A percentile compares a stretch with the other conserved stretches of the same genome.
These are phyloP conservation scores for Pseudozyma sp. DNA, from an alignment of 1,284 basidiomycete genomes.

Conservation along the genomic window DNA sequence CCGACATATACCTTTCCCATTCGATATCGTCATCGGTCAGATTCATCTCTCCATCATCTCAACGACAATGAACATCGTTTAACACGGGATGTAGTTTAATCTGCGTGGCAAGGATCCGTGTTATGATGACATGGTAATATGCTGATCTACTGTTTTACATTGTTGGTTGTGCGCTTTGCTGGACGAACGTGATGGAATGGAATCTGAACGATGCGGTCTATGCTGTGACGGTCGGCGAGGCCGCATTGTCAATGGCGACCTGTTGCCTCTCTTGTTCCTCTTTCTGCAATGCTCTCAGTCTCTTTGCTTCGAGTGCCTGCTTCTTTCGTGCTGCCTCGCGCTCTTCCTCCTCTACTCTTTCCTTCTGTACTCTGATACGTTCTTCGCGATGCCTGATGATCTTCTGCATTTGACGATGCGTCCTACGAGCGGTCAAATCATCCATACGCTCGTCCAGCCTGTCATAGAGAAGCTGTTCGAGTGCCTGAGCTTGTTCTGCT, in stretches of 20 bases:
- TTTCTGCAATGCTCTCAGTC: slow-evolving; percentile 31
- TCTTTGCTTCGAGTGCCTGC: slow-evolving; percentile 30
- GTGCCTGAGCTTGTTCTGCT: slow-evolving; percentile 24
- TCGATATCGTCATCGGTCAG: too few relatives aligned
- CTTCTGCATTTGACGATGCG: slow-evolving; percentile 15
- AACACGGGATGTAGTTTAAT: too few relatives aligned
- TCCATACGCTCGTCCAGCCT: slow-evolving; percentile 33
- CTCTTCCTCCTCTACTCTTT: slow-evolving; percentile 30
- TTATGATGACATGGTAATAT: too few relatives aligned
- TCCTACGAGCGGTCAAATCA: slow-evolving; percentile 11
- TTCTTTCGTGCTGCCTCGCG: slow-evolving; percentile 30
- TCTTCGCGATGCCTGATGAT: slow-evolving; percentile 14
- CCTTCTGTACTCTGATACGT: slow-evolving; percentile 20
- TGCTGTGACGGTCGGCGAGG: slow-evolving; percentile 23
- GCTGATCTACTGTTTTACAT: too few relatives aligned
- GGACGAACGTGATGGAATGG: background rate
- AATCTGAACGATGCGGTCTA: background rate
- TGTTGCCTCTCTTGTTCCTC: slow-evolving; percentile 26
- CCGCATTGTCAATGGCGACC: slow-evolving; percentile 13
- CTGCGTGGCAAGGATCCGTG: too few relatives aligned
- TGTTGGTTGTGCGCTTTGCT: background rate
- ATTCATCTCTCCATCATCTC: too few relatives aligned
- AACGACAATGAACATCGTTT: too few relatives aligned
- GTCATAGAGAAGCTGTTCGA: slow-evolving; percentile 44
- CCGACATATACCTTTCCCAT: too few relatives aligned